These are phyloP conservation scores for Leccinellum luteum DNA, from an alignment of 768 basidiomycete genomes.

Conservation along the genomic window DNA sequence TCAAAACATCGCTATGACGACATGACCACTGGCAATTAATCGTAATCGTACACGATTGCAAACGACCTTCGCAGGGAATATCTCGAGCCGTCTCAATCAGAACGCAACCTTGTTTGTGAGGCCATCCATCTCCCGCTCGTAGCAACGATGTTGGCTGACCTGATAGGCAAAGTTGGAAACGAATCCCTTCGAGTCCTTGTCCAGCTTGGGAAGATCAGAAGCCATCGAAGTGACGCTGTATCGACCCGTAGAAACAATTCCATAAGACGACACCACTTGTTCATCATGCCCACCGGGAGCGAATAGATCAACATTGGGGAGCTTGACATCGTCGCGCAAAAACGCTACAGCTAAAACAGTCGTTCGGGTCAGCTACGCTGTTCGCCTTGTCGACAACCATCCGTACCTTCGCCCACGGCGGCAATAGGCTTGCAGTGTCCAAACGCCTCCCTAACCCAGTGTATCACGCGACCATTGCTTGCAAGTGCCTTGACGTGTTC, in stretches of 20 bases:
- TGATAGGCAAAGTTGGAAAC: conserved; percentile 57
- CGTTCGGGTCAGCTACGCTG: background rate
- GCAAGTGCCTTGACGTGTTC: conserved; percentile 55
- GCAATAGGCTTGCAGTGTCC: conserved; percentile 84
- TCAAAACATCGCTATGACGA: background rate
- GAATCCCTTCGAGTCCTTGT: conserved; percentile 49
- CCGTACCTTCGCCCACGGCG: conserved; percentile 61
- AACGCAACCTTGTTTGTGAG: conserved; percentile 51
- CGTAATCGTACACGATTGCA: conserved; percentile 15
- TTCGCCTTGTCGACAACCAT: background rate
- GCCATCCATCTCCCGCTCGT: conserved; percentile 58
- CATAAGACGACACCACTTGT: conserved; percentile 52
- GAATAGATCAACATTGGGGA: conserved; percentile 46
- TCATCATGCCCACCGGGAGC: conserved; percentile 29
- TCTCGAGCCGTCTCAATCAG: conserved; percentile 18
- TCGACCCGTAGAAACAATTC: conserved; percentile 60
- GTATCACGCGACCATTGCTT: conserved; percentile 67
- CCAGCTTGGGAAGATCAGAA: conserved; percentile 43
- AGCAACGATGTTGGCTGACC: conserved; percentile 67
- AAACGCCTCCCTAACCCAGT: conserved; percentile 83
- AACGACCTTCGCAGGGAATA: background rate
- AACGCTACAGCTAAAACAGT: conserved; percentile 44
- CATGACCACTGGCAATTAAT: background rate
- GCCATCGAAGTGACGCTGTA: conserved; percentile 39
- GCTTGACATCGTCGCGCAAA: conserved; percentile 43